These are phyloP conservation scores for Tripidium arundinaceum DNA, from an alignment of 202 grass and related monocot genomes.

Conservation along the genomic window DNA sequence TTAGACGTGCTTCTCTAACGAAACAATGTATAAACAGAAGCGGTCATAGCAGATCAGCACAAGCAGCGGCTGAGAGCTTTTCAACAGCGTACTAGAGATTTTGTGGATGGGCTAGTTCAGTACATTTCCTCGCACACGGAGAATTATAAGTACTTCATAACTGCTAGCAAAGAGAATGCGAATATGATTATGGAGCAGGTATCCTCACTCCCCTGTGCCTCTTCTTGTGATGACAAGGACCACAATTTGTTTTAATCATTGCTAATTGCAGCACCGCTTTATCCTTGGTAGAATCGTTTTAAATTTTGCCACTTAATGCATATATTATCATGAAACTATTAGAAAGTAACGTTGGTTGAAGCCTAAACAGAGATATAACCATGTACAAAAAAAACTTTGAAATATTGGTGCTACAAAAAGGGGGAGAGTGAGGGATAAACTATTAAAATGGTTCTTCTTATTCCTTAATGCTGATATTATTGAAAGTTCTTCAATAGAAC, in stretches of 20 bases:
- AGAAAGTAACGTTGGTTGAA: neutral
- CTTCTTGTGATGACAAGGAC: neutral
- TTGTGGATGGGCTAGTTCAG: neutral
- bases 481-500: neutral
- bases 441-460: neutral
- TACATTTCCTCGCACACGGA: neutral
- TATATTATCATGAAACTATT: neutral
- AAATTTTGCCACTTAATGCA: neutral
- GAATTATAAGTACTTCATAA: neutral
- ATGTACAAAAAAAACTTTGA: neutral
- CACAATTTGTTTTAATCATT: neutral
- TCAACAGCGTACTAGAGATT: neutral
- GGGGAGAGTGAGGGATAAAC: neutral
- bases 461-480: neutral
- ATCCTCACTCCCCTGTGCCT: neutral
- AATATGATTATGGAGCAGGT: neutral
- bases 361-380: neutral
- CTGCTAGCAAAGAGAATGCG: neutral
- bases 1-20: too few species aligned
- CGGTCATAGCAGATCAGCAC: neutral
- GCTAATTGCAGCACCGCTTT: neutral
- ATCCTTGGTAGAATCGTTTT: neutral
- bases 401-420: neutral
- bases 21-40: too few species aligned
- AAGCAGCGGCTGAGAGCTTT: neutral